Base-by-base conservation (phyloP, 2,329 filamentous ascomycete species). In the Aaosphaeria pasadenensis region DNA sequence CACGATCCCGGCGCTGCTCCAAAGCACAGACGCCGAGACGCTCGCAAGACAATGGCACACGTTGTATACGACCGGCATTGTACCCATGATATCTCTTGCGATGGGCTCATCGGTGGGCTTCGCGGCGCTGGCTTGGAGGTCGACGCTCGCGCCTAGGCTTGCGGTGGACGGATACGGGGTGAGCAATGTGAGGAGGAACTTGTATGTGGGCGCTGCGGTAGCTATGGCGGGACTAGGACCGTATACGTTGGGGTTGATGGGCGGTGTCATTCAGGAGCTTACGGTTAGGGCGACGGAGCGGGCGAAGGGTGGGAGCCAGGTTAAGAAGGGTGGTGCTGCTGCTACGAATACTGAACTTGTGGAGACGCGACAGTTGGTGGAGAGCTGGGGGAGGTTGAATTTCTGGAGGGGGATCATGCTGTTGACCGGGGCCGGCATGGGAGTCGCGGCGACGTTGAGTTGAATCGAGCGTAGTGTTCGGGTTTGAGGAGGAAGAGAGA, bases 31-130 rank as follows among this genome's bases (percentile, higher is more conserved):
- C 3, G 36, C 49, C 5, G 5, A 38, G 1, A 44, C 45, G 9
- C 54, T 60, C 11, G 51, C 53, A 17, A 49, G 40, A 5, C 57
- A 62, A 54, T 62, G 54, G 55, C 48, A 52, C n/a, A 53, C 44
- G 11, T 52, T 62, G 17, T 62, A 53, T 48, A 39, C 57, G 39
- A 29, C 39, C 5, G 59, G 57, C 41, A 59, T 57, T 42, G 33
- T 44, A 4, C 57, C 59, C 9, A 53, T 60, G 2, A 51, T 56
- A 5, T 45, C 52, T 4, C 43, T 53, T 5, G 47, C 57, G 39
- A 41, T 59, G 31, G 53, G 36, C 24, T 56, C 54, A 5, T 46
- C 52, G 2, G 47, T 45, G 5, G 57, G 56, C 1, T 59, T 60
- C 46, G 54, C 53, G 7, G 39, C 40, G 0, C 53, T 59, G 5